Percentiles rank a stretch among this genome's conserved stretches.
Conservation (phyloP, 1,284 basidiomycete species). For the Austropuccinia psidii region DNA sequence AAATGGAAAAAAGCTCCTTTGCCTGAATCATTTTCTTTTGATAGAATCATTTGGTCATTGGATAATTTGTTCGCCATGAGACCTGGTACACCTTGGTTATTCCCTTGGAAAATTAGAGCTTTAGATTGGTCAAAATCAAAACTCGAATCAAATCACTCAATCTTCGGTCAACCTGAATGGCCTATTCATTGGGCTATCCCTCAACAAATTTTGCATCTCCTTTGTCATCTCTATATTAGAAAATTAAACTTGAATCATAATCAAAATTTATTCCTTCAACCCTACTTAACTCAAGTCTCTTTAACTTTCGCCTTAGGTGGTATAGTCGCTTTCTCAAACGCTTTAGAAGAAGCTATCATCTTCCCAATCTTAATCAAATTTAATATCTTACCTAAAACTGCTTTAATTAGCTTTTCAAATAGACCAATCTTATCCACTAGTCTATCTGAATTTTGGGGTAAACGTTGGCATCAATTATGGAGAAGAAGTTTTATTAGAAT, state of each 20-base stretch:
- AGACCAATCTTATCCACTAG: conserved; percentile 15
- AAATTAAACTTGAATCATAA: background rate
- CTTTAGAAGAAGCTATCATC: conserved; percentile 12
- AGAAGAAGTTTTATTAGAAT: conserved; percentile 5
- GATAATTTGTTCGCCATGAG: conserved; percentile 10
- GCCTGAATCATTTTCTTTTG: conserved; percentile 1
- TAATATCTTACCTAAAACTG: conserved; percentile 12
- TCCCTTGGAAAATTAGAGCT: conserved; percentile 24
- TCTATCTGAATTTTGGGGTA: conserved; percentile 16
- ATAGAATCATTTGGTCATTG: conserved; percentile 10
- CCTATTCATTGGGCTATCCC: conserved; percentile 7
- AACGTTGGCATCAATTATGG: conserved; percentile 33
- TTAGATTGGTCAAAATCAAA: conserved; percentile 14
- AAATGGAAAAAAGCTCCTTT: conserved; percentile 10
- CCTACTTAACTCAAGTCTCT: conserved; percentile 3
- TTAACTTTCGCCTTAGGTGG: conserved; percentile 23
- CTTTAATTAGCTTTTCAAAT: conserved; percentile 10
- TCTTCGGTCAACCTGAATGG: conserved; percentile 22
- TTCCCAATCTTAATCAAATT: conserved; percentile 20
- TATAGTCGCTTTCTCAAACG: conserved; percentile 13
- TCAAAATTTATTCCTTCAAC: background rate
- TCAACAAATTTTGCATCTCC: conserved; percentile 22
- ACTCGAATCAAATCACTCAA: conserved; percentile 8
- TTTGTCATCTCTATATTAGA: conserved; percentile 17
- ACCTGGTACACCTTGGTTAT: conserved; percentile 16